Evolutionary conservation across 768 basidiomycete species (phyloP), one percentile per base, ranked within the genome.

Genomic region (Amanita pseudoporphyria): DNA sequence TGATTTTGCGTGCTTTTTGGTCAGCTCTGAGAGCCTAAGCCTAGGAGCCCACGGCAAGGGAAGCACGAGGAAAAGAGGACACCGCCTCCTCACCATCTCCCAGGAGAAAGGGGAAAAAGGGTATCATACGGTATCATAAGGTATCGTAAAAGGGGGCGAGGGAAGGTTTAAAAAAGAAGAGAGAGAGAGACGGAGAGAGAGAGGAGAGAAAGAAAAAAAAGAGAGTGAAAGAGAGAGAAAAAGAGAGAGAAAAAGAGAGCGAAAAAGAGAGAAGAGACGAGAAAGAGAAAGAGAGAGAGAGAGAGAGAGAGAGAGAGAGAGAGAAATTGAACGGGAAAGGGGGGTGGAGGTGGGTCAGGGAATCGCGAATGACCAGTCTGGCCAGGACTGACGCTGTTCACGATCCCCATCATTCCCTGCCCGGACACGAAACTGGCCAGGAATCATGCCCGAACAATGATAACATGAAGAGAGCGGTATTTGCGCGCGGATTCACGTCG

Each of bases 31-130:
- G 26, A 7, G 3, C 26, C 7, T 28, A 28, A 28, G 26, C 26
- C 26, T 7, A 28, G 26, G 59, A 59, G 55, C 36, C 53, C 56
- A 57, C 46, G 48, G 56, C 56, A 19, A 57, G 60, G 52, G 64
- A 28, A 28, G 26, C 26, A 28, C 26, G 3, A 28, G 26, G 26
- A 28, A 28, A 28, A 28, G 26, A 28, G 26, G 26, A 28, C 4
- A 28, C 26, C 7, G 26, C 26, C 26, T 28, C 26, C 7, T 7
- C 26, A 28, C 26, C 26, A 7, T 28, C 26, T 7, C 62, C 26
- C 68, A 69, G 60, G 63, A 64, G 47, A 67, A 62, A 57, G 66
- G 66, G 49, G 67, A 61, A 22, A 61, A 12, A 1, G 53, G 32
- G 4, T 19, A 21, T n/a, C 33, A 64, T 5, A 61, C 57, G 46